Percentiles rank a stretch among this genome's conserved stretches.
phyloP scores from a whole-genome alignment of 345 rosid genomes.

The Gossypioides kirkii region DNA sequence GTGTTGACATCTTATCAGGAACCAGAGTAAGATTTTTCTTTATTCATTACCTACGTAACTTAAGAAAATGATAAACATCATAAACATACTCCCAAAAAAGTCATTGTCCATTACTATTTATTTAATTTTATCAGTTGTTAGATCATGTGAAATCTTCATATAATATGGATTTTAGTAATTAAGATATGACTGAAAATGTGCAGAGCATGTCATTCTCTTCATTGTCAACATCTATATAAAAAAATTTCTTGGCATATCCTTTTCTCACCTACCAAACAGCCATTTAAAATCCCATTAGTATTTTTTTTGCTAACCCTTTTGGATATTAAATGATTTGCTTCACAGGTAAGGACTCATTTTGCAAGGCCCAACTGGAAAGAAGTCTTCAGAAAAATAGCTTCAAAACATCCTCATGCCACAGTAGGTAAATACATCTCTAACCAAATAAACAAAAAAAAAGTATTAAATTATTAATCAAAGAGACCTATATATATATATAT shows the following conservation, averaged over 20 bases:
- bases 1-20: slow-evolving; percentile 92
- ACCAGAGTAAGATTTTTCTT: slow-evolving; percentile 55
- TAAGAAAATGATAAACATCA: neutral
- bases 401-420: slow-evolving; percentile 77
- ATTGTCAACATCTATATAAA: neutral
- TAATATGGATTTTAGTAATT: neutral
- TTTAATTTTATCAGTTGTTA: neutral
- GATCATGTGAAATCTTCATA: neutral
- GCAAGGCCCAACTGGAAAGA: slow-evolving; percentile 97
- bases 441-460: neutral
- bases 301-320: neutral
- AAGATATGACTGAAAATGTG: neutral
- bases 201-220: neutral
- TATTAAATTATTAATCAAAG: neutral
- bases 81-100: neutral
- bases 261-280: neutral
- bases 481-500: neutral
- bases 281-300: neutral
- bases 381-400: slow-evolving; percentile 69
- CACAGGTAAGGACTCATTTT: slow-evolving; percentile 90
- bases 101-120: neutral
- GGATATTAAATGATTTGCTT: slow-evolving; percentile 4
- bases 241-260: neutral
- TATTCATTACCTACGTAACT: neutral
- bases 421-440: slow-evolving; percentile 44